Evolutionary conservation across 1,284 basidiomycete genomes (phyloP).

Genomic region (Phylloboletellus chloephorus): DNA sequence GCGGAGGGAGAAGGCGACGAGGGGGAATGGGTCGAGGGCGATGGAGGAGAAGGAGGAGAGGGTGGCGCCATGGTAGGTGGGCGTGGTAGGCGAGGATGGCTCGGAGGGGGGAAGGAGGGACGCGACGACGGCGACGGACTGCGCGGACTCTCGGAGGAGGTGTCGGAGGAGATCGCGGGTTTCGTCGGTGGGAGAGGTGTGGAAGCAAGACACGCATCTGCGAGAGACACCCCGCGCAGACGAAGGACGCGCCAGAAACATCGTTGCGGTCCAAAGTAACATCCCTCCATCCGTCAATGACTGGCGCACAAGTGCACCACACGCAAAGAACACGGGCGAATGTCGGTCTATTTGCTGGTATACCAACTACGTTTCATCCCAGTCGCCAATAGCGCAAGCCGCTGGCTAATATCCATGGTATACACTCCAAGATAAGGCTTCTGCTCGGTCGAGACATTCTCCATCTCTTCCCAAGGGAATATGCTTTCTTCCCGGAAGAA

Average conservation of each 20-base stretch:
- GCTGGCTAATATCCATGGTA: no score
- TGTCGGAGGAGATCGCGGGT: constrained; percentile 29
- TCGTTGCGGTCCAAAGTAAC: no score
- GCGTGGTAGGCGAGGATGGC: constrained; percentile 6
- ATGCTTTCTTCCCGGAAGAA: no score
- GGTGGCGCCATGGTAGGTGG: constrained; percentile 75
- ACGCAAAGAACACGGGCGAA: no score
- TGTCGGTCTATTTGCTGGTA: no score
- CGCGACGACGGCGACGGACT: constrained; percentile 60
- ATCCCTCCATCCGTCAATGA: no score
- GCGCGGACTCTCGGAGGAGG: constrained; percentile 53
- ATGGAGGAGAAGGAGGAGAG: constrained; percentile 91
- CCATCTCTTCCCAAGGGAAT: no score
- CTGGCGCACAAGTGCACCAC: no score
- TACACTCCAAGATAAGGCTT: no score
- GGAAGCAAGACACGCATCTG: neutral
- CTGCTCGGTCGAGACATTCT: no score
- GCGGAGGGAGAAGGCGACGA: constrained; percentile 83
- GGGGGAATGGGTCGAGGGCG: constrained; percentile 79
- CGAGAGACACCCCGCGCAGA: neutral
- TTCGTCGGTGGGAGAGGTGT: constrained; percentile 11
- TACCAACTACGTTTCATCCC: no score
- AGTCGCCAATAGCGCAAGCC: no score
- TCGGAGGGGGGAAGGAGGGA: constrained; percentile 35
- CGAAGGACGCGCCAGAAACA: neutral